Conservation (phyloP, 768 basidiomycete genomes). For the Rhodotorula taiwanensis region DNA sequence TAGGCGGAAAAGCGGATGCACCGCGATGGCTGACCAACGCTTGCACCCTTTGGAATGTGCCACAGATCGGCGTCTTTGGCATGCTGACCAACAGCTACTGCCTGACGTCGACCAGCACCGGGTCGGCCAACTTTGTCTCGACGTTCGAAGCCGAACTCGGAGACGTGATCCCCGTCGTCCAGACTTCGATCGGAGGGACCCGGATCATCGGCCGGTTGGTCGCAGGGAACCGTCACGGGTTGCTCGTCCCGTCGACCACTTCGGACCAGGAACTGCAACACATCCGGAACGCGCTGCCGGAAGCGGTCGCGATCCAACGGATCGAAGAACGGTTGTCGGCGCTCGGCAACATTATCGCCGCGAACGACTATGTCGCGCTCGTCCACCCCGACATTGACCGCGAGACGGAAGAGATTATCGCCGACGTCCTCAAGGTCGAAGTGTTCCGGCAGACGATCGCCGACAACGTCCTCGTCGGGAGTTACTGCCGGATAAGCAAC, state of each 20-base stretch:
- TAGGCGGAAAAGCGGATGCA: too few relatives aligned
- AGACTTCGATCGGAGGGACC: slow-evolving; percentile 89
- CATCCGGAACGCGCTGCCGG: slow-evolving; percentile 88
- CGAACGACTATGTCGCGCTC: slow-evolving; percentile 97
- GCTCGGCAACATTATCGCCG: slow-evolving; percentile 95
- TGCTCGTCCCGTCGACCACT: slow-evolving; percentile 89
- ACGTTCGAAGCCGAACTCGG: slow-evolving; percentile 90
- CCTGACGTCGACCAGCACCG: slow-evolving; percentile 78
- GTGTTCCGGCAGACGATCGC: slow-evolving; percentile 97
- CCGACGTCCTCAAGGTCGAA: slow-evolving; percentile 96
- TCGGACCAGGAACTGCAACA: slow-evolving; percentile 98
- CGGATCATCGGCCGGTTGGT: slow-evolving; percentile 88
- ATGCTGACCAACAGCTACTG: slow-evolving; percentile 96
- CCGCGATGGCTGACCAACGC: slow-evolving; percentile 47
- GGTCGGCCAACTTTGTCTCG: slow-evolving; percentile 92
- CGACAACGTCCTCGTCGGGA: slow-evolving; percentile 92
- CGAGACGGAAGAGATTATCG: slow-evolving; percentile 99
- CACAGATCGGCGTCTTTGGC: slow-evolving; percentile 92
- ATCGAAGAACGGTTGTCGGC: slow-evolving; percentile 96
- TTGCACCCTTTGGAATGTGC: slow-evolving; percentile 86
- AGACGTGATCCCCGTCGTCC: slow-evolving; percentile 87
- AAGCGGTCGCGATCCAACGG: slow-evolving; percentile 85
- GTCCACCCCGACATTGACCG: slow-evolving; percentile 97
- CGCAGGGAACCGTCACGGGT: slow-evolving; percentile 87
- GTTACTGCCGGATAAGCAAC: slow-evolving; percentile 89